Conservation (phyloP, 108 stramenopile species). For the Pelagomonas calceolata region DNA sequence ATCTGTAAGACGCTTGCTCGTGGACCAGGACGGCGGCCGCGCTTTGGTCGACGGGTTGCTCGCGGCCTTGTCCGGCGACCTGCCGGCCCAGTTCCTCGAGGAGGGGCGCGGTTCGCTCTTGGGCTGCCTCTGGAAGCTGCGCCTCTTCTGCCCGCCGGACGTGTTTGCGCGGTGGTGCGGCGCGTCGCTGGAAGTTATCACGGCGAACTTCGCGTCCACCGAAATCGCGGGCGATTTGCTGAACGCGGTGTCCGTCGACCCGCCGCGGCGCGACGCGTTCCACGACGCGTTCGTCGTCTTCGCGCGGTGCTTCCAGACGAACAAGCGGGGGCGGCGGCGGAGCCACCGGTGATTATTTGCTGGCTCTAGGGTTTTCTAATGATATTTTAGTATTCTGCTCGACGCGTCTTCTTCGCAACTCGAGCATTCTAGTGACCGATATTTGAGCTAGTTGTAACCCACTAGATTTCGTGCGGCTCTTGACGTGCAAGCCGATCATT, state of each 20-base stretch:
- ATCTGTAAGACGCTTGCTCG: no score
- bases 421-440: no score
- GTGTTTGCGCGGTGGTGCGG: slow-evolving; percentile 54
- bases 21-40: no score
- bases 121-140: slow-evolving; percentile 64
- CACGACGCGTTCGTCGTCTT: background rate
- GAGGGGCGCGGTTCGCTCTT: slow-evolving; percentile 52
- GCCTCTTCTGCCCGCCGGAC: slow-evolving; percentile 43
- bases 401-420: no score
- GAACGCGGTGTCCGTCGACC: background rate
- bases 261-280: background rate
- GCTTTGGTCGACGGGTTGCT: slow-evolving; percentile 22
- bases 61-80: slow-evolving; percentile 57
- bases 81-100: slow-evolving; percentile 58
- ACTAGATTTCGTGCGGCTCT: no score
- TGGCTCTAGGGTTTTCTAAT: no score
- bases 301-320: no score
- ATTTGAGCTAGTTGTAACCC: no score
- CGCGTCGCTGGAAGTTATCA: background rate
- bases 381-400: no score
- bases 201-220: background rate
- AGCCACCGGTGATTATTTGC: no score
- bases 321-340: no score
- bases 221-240: background rate
- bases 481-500: no score